Percentiles rank a stretch among this genome's conserved stretches.
Conservation (phyloP, 108 stramenopile species). For the Hondaea fermentalgiana region DNA sequence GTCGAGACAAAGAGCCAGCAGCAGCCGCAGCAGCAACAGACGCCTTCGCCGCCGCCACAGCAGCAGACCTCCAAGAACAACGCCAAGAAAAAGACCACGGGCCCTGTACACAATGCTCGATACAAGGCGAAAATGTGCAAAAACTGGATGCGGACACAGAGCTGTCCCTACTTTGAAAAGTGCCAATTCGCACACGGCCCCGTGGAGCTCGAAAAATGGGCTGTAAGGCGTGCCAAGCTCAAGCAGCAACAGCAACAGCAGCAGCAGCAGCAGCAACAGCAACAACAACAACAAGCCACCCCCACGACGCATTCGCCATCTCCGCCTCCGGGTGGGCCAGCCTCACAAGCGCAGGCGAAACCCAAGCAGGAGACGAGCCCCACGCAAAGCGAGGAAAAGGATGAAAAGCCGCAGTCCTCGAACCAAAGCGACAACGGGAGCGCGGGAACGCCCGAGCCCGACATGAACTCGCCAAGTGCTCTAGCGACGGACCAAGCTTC, state of each 20-base stretch:
- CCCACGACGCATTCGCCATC: background rate
- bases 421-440: too few relatives aligned
- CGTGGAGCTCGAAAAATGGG: constrained; percentile 5
- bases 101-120: background rate
- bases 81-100: constrained; percentile 10
- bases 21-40: background rate
- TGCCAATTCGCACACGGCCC: constrained; percentile 8
- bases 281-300: background rate
- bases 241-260: background rate
- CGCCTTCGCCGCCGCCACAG: background rate
- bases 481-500: too few relatives aligned
- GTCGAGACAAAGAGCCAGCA: background rate
- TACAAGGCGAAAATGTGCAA: constrained; percentile 21
- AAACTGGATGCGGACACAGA: background rate
- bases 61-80: background rate
- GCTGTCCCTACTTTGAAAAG: constrained; percentile 10
- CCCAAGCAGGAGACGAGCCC: background rate
- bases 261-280: background rate
- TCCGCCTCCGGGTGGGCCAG: background rate
- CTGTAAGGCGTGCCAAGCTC: background rate
- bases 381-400: too few relatives aligned
- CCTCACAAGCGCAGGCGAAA: background rate
- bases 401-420: too few relatives aligned
- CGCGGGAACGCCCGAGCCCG: too few relatives aligned
- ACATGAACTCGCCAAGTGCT: too few relatives aligned